Percentiles rank a stretch among this genome's conserved stretches.
These are phyloP conservation scores for Fusarium mundagurra DNA, from an alignment of 2,329 filamentous ascomycete genomes.

Conservation along the genomic window DNA sequence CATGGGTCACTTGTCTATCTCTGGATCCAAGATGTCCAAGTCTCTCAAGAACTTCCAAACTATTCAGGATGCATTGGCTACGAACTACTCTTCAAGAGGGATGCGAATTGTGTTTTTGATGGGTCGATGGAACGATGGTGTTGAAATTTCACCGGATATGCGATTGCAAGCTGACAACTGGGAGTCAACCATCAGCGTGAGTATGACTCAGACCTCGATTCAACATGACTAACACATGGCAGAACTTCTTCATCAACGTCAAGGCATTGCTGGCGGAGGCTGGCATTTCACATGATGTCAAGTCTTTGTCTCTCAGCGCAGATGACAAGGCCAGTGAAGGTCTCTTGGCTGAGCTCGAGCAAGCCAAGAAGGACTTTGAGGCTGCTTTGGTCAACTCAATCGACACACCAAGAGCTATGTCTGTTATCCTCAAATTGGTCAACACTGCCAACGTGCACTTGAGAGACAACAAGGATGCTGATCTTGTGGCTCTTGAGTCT, in stretches of 20 bases:
- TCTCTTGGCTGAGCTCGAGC: constrained; percentile 56
- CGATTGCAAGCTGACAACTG: constrained; percentile 77
- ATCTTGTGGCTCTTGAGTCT: constrained; percentile 60
- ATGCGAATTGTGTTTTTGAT: constrained; percentile 89
- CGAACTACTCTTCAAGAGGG: constrained; percentile 77
- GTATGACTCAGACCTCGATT: constrained; percentile 32
- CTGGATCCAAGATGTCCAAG: constrained; percentile 95
- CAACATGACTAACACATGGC: constrained; percentile 25
- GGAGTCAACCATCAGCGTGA: constrained; percentile 79
- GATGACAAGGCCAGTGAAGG: constrained; percentile 46
- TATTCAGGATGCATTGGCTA: constrained; percentile 81
- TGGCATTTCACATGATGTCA: constrained; percentile 47
- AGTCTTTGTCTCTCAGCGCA: constrained; percentile 51
- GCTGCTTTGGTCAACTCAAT: constrained; percentile 83
- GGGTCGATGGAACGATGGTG: constrained; percentile 88
- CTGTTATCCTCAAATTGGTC: constrained; percentile 79
- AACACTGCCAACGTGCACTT: constrained; percentile 76
- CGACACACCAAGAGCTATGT: constrained; percentile 84
- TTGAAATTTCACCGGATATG: constrained; percentile 90
- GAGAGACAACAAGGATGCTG: constrained; percentile 56
- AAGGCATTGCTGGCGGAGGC: constrained; percentile 64
- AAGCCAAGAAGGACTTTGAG: constrained; percentile 65
- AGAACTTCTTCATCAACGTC: constrained; percentile 69
- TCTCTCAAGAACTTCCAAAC: constrained; percentile 96
- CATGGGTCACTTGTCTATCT: constrained; percentile 88